Evolutionary conservation across 2,329 filamentous ascomycete genomes (phyloP).

Genomic region (Ophiostoma ulmi): DNA sequence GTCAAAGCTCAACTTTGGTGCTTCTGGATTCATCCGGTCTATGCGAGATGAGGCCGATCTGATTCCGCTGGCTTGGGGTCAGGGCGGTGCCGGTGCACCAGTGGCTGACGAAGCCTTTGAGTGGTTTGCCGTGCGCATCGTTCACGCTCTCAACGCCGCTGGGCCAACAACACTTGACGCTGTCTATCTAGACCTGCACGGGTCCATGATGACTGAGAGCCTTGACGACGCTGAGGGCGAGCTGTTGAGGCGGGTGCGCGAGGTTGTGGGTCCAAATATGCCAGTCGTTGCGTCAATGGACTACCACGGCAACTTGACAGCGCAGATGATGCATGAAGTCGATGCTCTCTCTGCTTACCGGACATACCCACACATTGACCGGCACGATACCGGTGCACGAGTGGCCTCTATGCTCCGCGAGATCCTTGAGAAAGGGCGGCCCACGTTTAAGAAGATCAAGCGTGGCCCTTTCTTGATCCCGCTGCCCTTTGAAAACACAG

Average conservation of each 20-base stretch:
- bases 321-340: not conserved
- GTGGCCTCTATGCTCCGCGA: not conserved
- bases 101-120: conserved; percentile 6
- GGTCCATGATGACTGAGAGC: not conserved
- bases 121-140: not conserved
- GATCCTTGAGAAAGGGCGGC: not conserved
- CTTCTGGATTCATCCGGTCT: not conserved
- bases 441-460: not conserved
- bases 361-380: conserved; percentile 2
- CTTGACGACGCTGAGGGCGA: not conserved
- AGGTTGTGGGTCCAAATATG: not conserved
- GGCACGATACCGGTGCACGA: not conserved
- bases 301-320: conserved; percentile 5
- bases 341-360: conserved; percentile 2
- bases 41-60: not conserved
- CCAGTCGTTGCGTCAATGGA: not conserved
- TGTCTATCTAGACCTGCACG: conserved; percentile 5
- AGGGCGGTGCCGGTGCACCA: not conserved
- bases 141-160: not conserved
- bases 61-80: not conserved
- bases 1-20: conserved; percentile 1
- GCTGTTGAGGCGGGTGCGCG: not conserved
- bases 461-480: not conserved
- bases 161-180: not conserved
- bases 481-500: not conserved